Conservation (phyloP, 2,329 filamentous ascomycete species). For the Fusarium falciforme region DNA sequence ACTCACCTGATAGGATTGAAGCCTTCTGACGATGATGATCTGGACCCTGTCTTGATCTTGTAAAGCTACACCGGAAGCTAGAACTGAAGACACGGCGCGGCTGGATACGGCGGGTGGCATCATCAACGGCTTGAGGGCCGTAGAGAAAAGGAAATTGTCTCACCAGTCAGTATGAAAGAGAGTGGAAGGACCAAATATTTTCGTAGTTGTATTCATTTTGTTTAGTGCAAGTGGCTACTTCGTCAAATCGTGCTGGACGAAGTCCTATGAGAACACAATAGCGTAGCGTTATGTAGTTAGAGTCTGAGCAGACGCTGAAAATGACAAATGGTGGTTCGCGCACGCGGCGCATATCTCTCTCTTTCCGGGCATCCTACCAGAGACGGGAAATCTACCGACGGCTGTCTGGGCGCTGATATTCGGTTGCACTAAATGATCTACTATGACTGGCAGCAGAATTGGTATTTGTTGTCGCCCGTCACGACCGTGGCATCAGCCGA, state of each 20-base stretch:
- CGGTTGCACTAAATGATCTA: constrained; percentile 9
- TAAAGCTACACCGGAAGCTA: background rate
- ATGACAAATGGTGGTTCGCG: background rate
- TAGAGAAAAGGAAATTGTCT: background rate
- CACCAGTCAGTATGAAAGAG: background rate
- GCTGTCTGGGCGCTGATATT: background rate
- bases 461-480: background rate
- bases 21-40: background rate
- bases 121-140: background rate
- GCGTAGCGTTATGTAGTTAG: background rate
- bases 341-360: constrained; percentile 2
- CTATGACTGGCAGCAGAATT: background rate
- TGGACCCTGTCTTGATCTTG: background rate
- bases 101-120: background rate
- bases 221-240: background rate
- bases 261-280: background rate
- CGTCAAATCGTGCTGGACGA: background rate
- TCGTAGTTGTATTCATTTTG: background rate
- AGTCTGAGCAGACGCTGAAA: background rate
- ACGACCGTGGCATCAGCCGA: background rate
- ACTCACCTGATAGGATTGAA: background rate
- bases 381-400: background rate
- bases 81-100: background rate
- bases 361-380: constrained; percentile 3
- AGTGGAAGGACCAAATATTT: background rate